These are phyloP conservation scores for Stygiomarasmius scandens DNA, from an alignment of 1,284 basidiomycete species.

Conservation along the genomic window DNA sequence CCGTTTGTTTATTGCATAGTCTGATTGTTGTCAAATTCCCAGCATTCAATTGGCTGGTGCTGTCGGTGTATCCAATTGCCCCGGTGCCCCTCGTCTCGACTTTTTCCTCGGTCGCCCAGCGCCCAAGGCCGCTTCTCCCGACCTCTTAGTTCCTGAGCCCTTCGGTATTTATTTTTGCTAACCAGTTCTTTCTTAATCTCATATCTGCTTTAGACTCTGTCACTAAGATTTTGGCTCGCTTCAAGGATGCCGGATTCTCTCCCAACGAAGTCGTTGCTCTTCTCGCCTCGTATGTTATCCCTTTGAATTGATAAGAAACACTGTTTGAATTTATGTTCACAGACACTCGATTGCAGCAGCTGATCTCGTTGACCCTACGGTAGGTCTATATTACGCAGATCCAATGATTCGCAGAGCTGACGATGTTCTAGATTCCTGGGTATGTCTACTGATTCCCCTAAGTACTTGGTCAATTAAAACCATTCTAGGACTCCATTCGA, in stretches of 20 bases:
- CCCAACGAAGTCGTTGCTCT: constrained; percentile 44
- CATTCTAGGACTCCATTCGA: constrained; percentile 40
- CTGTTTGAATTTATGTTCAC: neutral
- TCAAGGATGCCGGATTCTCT: constrained; percentile 43
- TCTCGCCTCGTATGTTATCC: constrained; percentile 33
- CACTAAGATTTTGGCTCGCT: constrained; percentile 39
- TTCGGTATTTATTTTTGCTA: constrained; percentile 25
- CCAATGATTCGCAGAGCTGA: neutral
- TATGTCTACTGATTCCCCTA: no score
- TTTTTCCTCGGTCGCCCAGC: constrained; percentile 40
- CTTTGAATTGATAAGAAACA: neutral
- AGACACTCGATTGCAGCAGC: constrained; percentile 41
- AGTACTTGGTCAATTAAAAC: no score
- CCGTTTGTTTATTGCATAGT: neutral
- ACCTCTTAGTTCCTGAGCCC: constrained; percentile 42
- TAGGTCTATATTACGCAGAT: neutral
- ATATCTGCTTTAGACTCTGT: constrained; percentile 31
- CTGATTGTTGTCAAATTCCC: neutral
- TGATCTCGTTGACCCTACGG: constrained; percentile 8
- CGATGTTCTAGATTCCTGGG: constrained; percentile 16
- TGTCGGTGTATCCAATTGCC: constrained; percentile 42
- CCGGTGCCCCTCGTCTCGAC: constrained; percentile 41
- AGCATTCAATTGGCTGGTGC: constrained; percentile 46
- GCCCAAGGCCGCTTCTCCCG: constrained; percentile 37
- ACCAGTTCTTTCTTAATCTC: neutral